Evolutionary conservation across 108 stramenopile species (phyloP), one percentile per base, ranked within the genome.

Genomic region (Aureococcus anophagefferens): DNA sequence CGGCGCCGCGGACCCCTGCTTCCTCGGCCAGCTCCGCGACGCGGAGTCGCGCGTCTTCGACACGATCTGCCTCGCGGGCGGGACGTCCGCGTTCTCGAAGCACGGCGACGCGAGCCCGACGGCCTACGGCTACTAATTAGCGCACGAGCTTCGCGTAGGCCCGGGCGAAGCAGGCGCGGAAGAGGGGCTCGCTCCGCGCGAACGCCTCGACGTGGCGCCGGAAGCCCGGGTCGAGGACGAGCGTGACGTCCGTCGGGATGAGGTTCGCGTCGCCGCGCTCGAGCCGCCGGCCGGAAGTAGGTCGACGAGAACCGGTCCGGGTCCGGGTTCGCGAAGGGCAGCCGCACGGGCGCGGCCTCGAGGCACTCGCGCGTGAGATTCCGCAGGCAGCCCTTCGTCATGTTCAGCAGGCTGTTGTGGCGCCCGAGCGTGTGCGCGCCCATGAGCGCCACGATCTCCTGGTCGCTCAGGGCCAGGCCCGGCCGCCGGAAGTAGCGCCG

Each of bases 401-500:
- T 59, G 51, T 59, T 59, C 25, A 59, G 25, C 21, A 59, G 51
- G 4, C 68, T 75, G 73, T 83, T 79, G 77, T 79, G 82, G 1
- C 81, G 67, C 5, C 84, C 84, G 17, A 86, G 45, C n/a, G 80
- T 77, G 80, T 86, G 85, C 0, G 84, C 85, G n/a, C 84, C 84
- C 28, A 70, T 46, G 11, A 85, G 79, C 7, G 83, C 81, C 29
- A 85, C 84, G 73, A 83, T 80, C 78, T 85, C 84, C 32, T 72
- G 28, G 70, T 86, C 85, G 67, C 16, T 63, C 59, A 86, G 83
- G 37, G 84, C 85, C 82, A 86, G 83, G 40, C 40, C 40, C 9
- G 13, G 9, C 62, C 85, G 82, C 28, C 77, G 70, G 46, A 86
- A 86, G 74, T 85, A 79, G 74, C 78, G 80, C 30, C 85, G 68